Percentiles rank a stretch among this genome's conserved stretches.
Evolutionary conservation across 2,329 filamentous ascomycete species (phyloP).

Genomic region (Cadophora sp.): DNA sequence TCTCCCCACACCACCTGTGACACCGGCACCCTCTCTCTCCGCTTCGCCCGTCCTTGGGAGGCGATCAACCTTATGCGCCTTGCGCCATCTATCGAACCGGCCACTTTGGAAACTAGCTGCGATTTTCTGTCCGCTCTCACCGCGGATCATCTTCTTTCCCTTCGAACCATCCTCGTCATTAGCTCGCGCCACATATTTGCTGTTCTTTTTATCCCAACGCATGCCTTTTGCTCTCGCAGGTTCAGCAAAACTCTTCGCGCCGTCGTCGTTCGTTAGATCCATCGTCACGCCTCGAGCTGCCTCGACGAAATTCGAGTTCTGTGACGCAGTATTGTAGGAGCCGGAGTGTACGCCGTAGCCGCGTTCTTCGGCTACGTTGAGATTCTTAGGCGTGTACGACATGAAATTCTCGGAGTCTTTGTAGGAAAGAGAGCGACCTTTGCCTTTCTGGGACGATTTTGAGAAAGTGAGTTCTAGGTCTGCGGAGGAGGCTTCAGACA

Average conservation of each 20-base stretch:
- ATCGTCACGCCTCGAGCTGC: conserved; percentile 88
- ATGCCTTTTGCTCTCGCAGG: conserved; percentile 74
- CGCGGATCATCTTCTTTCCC: conserved; percentile 74
- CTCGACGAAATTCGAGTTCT: conserved; percentile 78
- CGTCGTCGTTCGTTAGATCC: conserved; percentile 92
- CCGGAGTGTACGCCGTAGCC: conserved; percentile 93
- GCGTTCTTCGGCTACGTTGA: conserved; percentile 85
- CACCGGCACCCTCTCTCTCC: conserved; percentile 59
- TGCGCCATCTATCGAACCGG: conserved; percentile 91
- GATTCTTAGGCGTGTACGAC: conserved; percentile 86
- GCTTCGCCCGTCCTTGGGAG: conserved; percentile 84
- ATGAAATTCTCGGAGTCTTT: conserved; percentile 93
- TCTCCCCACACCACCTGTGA: conserved; percentile 43
- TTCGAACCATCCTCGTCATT: conserved; percentile 96
- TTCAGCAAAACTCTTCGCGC: conserved; percentile 78
- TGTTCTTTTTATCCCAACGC: conserved; percentile 97
- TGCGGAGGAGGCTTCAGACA: conserved; percentile 64
- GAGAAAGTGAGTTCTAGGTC: conserved; percentile 76
- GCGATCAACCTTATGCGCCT: conserved; percentile 79
- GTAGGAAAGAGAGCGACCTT: conserved; percentile 68
- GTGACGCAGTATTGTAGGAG: conserved; percentile 55
- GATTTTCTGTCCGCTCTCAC: conserved; percentile 95
- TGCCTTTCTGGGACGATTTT: conserved; percentile 59
- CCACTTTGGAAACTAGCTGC: conserved; percentile 92
- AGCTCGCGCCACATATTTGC: conserved; percentile 88